These are phyloP conservation scores for Boletus vermiculosoides DNA, from an alignment of 768 basidiomycete species.

Conservation along the genomic window DNA sequence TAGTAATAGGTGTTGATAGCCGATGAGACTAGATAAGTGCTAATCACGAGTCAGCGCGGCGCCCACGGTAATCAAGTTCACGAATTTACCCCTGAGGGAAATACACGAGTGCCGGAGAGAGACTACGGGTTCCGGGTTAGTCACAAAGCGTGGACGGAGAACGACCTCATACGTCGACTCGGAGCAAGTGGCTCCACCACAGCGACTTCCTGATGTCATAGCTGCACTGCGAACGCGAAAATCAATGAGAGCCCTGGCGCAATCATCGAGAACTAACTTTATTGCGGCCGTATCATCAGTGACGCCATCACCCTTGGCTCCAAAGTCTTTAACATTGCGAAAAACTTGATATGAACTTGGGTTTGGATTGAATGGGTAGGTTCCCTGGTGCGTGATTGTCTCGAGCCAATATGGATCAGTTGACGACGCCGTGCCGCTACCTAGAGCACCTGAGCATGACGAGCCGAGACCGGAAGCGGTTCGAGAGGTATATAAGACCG, in stretches of 20 bases:
- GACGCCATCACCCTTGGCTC: slow-evolving; percentile 59
- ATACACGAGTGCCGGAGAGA: slow-evolving; percentile 68
- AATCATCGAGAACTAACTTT: slow-evolving; percentile 41
- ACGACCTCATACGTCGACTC: slow-evolving; percentile 48
- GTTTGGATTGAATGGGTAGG: slow-evolving; percentile 60
- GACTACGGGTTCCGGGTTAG: slow-evolving; percentile 1
- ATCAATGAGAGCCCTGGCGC: background rate
- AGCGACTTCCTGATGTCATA: slow-evolving; percentile 60
- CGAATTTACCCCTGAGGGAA: slow-evolving; percentile 62
- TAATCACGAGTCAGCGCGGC: slow-evolving; percentile 25
- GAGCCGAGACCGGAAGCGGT: slow-evolving; percentile 38
- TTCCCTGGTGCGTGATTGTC: slow-evolving; percentile 68
- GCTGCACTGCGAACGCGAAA: slow-evolving; percentile 45
- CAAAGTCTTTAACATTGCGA: slow-evolving; percentile 67
- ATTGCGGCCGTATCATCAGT: slow-evolving; percentile 77
- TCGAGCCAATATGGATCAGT: slow-evolving; percentile 63
- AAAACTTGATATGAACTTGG: slow-evolving; percentile 61
- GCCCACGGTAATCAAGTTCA: background rate
- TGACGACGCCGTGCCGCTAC: slow-evolving; percentile 45
- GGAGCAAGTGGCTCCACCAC: slow-evolving; percentile 46
- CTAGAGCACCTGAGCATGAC: slow-evolving; percentile 47
- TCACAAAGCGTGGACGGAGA: background rate
- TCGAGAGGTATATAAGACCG: slow-evolving; percentile 6
- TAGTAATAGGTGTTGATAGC: slow-evolving; percentile 73
- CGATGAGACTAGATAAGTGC: slow-evolving; percentile 64